Evolutionary conservation across 306 rosid species (phyloP), one percentile per base, ranked within the genome.

Genomic region (Dalbergia cochinchinensis): DNA sequence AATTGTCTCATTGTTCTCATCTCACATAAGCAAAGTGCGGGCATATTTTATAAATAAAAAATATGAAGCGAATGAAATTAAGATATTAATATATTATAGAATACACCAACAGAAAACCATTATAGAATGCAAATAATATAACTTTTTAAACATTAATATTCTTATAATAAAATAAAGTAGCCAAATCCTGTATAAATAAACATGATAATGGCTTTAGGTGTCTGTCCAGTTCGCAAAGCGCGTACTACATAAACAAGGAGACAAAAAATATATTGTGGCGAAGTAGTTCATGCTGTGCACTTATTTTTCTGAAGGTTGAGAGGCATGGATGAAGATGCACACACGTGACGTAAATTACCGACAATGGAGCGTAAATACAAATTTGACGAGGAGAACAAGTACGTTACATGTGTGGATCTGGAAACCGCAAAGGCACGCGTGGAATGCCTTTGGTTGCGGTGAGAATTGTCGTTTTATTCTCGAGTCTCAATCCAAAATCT

Each of bases 371-470:
- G 62, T 61, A 18, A 34, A 60, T 54, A 55, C 34, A 82, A 55
- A 62, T 69, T 66, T 74, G 78, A 60, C 16, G 48, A 39, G 69
- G 19, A 2, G 31, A 60, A 61, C 77, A 55, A 68, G 77, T 22
- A 16, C 60, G 60, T 54, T 16, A 10, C 47, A 14, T 72, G 47
- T 45, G 79, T 77, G 79, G 82, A 83, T 77, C 64, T 70, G 26
- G 80, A 75, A 75, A 75, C 77, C 61, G 64, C 71, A 76, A 33
- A 47, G 12, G 76, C 87, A 64, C 85, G 87, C 87, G 72, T 83
- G 76, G 81, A 19, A 20, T 62, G 66, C 81, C 69, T 76, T 67
- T 77, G 69, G 85, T 69, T 50, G 79, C 79, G 79, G 85, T 80
- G 66, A 47, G 59, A 62, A 13, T 73, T 80, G 83, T 86, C 89